Base-by-base conservation (phyloP, 768 basidiomycete species). In the Stropharia rugosoannulata region DNA sequence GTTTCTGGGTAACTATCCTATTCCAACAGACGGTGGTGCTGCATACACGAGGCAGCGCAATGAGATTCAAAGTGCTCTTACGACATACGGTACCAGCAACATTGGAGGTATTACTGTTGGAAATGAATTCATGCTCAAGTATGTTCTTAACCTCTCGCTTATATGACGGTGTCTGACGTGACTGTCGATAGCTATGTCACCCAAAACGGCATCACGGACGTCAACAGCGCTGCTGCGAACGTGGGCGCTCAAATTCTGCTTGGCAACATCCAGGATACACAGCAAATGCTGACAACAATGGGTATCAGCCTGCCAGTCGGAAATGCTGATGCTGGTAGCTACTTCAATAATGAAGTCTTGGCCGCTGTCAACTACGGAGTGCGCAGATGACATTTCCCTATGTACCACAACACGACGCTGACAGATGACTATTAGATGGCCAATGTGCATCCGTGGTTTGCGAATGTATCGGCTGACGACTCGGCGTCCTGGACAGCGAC, bases 361-460 rank as follows among this genome's bases (percentile, higher is more conserved):
- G 65, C 68, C 43, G 75, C 73, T 11, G 78, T 86, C 40, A 86
- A 91, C 64, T 93, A 86, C 62, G 90, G 89, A 49, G 86, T 87
- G 68, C 32, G 80, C 75, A 41, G 45, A 58, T 48, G 46, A 29
- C 37, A 4, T 22, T 22, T 51, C 12, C 19, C 37, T 25, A 42
- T 8, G 18, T 9, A 16, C 6, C 27, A 6, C n/a, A 18, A 18
- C 38, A 12, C 11, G 10, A 39, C 41, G 16, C 38, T 49, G 59
- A 16, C 18, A 27, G 38, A 22, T n/a, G 35, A 52, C 6, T 12
- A 36, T 13, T 56, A 89, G 86, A 82, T 95, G 88, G 82, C 92
- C 5, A 96, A 97, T 59, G 92, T 94, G 6, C 94, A 96, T 65
- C 86, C 94, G 3, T 95, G 92, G 93, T 98, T 97, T 67, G 95